phyloP scores from a whole-genome alignment of 1,284 basidiomycete species.

The Ganoderma leucocontextum region DNA sequence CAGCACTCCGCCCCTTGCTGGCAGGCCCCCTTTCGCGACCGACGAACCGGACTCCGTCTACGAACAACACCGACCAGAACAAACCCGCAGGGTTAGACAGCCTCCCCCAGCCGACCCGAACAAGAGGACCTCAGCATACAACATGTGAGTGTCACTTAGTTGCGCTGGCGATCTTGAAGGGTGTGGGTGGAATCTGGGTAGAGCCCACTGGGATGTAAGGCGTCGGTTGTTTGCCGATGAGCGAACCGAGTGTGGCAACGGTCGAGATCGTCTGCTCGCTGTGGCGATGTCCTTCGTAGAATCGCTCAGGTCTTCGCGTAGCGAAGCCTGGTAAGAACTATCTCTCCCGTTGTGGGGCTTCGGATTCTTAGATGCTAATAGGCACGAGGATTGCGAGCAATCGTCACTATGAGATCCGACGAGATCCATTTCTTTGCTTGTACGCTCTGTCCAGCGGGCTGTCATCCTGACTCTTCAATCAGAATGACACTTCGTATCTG shows the following conservation, averaged over 20 bases:
- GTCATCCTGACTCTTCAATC: neutral
- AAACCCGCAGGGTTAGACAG: slow-evolving; percentile 47
- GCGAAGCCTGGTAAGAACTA: neutral
- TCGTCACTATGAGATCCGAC: neutral
- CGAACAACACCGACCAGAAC: slow-evolving; percentile 48
- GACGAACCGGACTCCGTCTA: slow-evolving; percentile 71
- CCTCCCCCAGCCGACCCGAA: slow-evolving; percentile 52
- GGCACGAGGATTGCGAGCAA: neutral
- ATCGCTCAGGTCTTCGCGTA: neutral
- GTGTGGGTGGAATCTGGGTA: neutral
- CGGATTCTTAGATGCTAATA: neutral
- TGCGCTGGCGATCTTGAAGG: neutral
- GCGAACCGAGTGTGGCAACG: neutral
- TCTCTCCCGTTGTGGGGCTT: neutral
- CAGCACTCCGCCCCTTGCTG: slow-evolving; percentile 58
- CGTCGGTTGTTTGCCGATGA: slow-evolving; percentile 12
- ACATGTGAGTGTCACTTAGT: slow-evolving; percentile 58
- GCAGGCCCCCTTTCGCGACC: slow-evolving; percentile 72
- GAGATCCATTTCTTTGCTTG: neutral
- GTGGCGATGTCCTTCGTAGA: neutral
- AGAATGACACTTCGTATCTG: neutral
- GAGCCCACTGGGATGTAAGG: slow-evolving; percentile 16
- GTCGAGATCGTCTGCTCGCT: neutral
- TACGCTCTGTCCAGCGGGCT: neutral
- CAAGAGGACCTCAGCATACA: slow-evolving; percentile 64